These are phyloP conservation scores for Diaporthe sp. DNA, from an alignment of 2,329 filamentous ascomycete genomes.

Conservation along the genomic window DNA sequence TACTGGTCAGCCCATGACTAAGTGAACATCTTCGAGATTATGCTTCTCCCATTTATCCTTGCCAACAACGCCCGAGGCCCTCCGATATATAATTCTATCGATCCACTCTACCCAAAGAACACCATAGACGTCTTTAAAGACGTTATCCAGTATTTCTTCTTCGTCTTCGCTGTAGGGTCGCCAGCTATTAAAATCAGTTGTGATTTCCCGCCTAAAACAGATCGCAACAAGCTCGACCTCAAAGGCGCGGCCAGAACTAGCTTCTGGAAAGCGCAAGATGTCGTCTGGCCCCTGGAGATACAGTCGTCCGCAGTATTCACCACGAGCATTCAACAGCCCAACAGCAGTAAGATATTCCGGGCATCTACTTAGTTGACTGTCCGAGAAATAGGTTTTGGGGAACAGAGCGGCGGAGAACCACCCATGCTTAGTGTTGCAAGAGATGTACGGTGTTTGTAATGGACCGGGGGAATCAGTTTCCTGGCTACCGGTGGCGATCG, in stretches of 20 bases:
- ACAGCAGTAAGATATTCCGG: too few species aligned
- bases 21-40: not conserved
- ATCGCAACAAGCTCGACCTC: not conserved
- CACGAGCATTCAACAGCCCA: not conserved
- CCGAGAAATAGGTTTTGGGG: too few species aligned
- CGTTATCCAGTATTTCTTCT: not conserved
- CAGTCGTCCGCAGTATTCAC: not conserved
- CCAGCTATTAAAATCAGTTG: not conserved
- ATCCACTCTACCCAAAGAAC: not conserved
- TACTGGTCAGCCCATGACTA: not conserved
- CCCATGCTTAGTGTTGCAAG: not conserved
- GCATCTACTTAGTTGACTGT: too few species aligned
- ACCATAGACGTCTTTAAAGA: not conserved
- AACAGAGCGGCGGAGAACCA: not conserved
- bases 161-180: not conserved
- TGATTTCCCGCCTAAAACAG: not conserved
- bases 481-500: not conserved
- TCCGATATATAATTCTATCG: not conserved
- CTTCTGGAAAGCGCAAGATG: not conserved
- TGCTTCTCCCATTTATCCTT: not conserved
- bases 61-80: not conserved
- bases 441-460: not conserved
- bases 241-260: not conserved
- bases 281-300: not conserved
- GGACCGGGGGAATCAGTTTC: not conserved